A percentile compares a stretch with the other conserved stretches of the same genome.
Evolutionary conservation across 2,329 filamentous ascomycete species (phyloP).

Genomic region (Cordyceps pruinosa): DNA sequence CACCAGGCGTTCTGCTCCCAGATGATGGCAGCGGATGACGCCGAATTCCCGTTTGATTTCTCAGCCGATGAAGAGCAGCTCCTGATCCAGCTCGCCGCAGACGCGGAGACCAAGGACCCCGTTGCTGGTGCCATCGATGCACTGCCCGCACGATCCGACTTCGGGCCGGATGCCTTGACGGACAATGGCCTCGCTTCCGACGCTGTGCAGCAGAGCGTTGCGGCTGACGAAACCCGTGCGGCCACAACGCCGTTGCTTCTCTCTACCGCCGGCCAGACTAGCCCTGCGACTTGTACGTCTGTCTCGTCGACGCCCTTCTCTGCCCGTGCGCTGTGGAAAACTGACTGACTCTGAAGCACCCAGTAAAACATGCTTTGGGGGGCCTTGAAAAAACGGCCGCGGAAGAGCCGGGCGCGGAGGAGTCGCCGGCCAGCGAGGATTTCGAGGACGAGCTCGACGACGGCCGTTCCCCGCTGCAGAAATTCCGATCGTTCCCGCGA

Average conservation of each 20-base stretch:
- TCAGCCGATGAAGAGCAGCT: conserved; percentile 40
- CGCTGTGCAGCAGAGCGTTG: neutral
- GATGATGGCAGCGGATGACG: conserved; percentile 27
- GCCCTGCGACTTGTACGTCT: conserved; percentile 48
- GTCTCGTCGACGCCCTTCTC: neutral
- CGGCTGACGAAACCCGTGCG: neutral
- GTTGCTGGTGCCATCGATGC: conserved; percentile 6
- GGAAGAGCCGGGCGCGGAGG: neutral
- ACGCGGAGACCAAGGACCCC: conserved; percentile 14
- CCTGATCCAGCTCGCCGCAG: conserved; percentile 27
- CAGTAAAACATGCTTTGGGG: conserved; percentile 48
- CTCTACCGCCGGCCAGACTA: neutral
- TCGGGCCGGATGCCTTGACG: neutral
- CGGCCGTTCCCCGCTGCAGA: conserved; percentile 56
- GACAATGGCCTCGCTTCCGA: neutral
- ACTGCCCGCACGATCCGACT: neutral
- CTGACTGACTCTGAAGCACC: conserved; percentile 60
- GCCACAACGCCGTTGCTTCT: neutral
- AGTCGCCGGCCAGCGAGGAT: conserved; percentile 15
- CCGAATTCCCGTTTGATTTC: conserved; percentile 42
- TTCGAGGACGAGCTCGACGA: conserved; percentile 23
- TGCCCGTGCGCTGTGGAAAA: conserved; percentile 19
- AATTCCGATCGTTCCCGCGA: conserved; percentile 69
- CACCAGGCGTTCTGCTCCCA: neutral
- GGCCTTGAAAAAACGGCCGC: conserved; percentile 14